Conservation (phyloP, 2,329 filamentous ascomycete species). For the Zymoseptoria passerinii region DNA sequence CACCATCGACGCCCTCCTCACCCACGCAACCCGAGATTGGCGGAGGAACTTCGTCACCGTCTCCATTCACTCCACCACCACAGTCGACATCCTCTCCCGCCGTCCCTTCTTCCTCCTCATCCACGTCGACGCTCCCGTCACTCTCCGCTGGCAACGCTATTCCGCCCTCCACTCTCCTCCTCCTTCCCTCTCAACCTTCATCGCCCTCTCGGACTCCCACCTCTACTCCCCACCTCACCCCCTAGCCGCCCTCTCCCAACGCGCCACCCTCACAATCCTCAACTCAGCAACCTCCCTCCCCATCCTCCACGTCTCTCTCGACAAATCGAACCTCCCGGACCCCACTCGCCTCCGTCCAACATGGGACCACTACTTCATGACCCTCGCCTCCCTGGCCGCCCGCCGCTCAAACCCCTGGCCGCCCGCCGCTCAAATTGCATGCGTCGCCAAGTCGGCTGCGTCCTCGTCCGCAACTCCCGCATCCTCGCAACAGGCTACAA, state of each 20-base stretch:
- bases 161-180: slow-evolving; percentile 35
- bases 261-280: slow-evolving; percentile 74
- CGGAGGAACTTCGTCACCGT: slow-evolving; percentile 76
- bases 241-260: slow-evolving; percentile 67
- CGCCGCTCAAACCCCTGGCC: slow-evolving; percentile 84
- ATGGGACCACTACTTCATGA: slow-evolving; percentile 99
- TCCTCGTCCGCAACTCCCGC: slow-evolving; percentile 74
- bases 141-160: slow-evolving; percentile 73
- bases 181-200: slow-evolving; percentile 51
- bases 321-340: slow-evolving; percentile 67
- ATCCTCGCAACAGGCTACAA: slow-evolving; percentile 97
- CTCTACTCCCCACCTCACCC: slow-evolving; percentile 60
- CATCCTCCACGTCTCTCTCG: slow-evolving; percentile 64
- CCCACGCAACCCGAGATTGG: slow-evolving; percentile 83
- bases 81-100: slow-evolving; percentile 65
- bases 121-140: slow-evolving; percentile 83
- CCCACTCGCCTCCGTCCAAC: slow-evolving; percentile 72
- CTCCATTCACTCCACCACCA: slow-evolving; percentile 63
- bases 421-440: slow-evolving; percentile 93
- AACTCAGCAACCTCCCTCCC: slow-evolving; percentile 70
- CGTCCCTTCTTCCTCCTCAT: slow-evolving; percentile 90
- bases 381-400: slow-evolving; percentile 82
- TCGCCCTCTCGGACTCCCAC: slow-evolving; percentile 60
- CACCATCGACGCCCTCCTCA: slow-evolving; percentile 60
- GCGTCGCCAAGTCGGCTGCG: slow-evolving; percentile 93